These are phyloP conservation scores for Alloascoidea africana DNA, from an alignment of 805 yeast genomes.

Conservation along the genomic window DNA sequence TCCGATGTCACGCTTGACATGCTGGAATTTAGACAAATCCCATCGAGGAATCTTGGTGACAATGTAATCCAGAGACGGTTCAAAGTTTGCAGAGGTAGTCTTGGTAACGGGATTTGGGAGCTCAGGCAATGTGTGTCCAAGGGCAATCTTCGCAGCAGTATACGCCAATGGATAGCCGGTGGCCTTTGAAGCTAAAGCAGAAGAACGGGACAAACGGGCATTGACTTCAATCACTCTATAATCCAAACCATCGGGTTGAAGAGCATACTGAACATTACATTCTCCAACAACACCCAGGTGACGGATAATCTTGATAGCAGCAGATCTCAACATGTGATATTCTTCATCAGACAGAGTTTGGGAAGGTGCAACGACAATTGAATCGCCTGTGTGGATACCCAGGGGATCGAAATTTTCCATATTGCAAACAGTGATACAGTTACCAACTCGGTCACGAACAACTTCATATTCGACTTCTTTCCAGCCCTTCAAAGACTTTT, in stretches of 20 bases:
- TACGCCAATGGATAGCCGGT: conserved; percentile 98
- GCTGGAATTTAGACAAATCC: conserved; percentile 93
- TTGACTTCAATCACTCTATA: conserved; percentile 95
- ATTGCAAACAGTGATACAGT: conserved; percentile 97
- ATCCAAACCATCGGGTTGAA: conserved; percentile 91
- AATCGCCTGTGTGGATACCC: conserved; percentile 98
- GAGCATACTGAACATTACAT: conserved; percentile 94
- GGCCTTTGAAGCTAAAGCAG: conserved; percentile 96
- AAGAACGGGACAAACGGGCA: conserved; percentile 92
- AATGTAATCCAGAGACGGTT: conserved; percentile 92
- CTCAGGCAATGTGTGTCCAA: conserved; percentile 90
- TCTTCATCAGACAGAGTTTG: conserved; percentile 96
- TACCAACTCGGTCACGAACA: conserved; percentile 89
- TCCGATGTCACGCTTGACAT: conserved; percentile 86
- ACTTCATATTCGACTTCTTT: conserved; percentile 98
- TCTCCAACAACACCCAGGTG: conserved; percentile 98
- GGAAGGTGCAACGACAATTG: conserved; percentile 97
- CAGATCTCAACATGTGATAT: conserved; percentile 93
- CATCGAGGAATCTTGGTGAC: conserved; percentile 97
- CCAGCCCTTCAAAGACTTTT: conserved; percentile 97
- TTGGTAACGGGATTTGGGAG: conserved; percentile 93
- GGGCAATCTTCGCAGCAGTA: conserved; percentile 94
- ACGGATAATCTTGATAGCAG: conserved; percentile 94
- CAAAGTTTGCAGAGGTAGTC: conserved; percentile 91
- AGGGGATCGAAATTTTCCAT: conserved; percentile 98